Percentiles rank a stretch among this genome's conserved stretches.
Conservation (phyloP, 768 basidiomycete species). For the Floccularia luteovirens region DNA sequence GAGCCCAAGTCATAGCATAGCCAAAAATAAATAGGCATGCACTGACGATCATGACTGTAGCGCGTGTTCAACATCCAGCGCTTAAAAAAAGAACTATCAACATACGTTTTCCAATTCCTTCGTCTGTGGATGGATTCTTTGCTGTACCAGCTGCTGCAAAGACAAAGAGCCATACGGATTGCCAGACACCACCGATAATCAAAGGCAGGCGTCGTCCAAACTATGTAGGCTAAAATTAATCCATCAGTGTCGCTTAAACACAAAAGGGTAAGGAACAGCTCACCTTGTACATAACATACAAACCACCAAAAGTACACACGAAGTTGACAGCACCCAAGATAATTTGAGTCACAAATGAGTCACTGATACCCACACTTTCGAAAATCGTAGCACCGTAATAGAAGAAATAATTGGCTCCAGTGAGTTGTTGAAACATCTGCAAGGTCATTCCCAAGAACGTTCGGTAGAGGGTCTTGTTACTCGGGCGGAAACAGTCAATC, state of each 20-base stretch:
- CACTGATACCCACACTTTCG: constrained; percentile 54
- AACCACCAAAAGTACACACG: constrained; percentile 60
- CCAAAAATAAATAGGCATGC: constrained; percentile 69
- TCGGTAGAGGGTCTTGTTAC: constrained; percentile 54
- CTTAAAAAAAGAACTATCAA: constrained; percentile 5
- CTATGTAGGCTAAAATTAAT: constrained; percentile 15
- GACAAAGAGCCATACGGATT: constrained; percentile 62
- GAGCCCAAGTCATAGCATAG: constrained; percentile 66
- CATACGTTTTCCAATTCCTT: constrained; percentile 44
- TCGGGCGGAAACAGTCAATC: constrained; percentile 57
- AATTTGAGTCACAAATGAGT: constrained; percentile 67
- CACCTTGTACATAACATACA: constrained; percentile 66
- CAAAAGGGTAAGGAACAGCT: constrained; percentile 5
- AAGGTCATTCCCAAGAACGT: constrained; percentile 58
- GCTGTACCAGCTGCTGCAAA: constrained; percentile 69
- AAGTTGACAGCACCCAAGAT: constrained; percentile 74
- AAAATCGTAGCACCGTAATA: constrained; percentile 65
- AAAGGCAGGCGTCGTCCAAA: constrained; percentile 61
- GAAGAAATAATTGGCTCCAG: constrained; percentile 65
- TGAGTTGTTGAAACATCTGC: constrained; percentile 68
- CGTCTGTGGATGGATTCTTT: constrained; percentile 38
- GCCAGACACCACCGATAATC: constrained; percentile 66
- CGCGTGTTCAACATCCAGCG: constrained; percentile 2
- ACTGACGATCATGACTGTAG: constrained; percentile 51
- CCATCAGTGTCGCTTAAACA: neutral